phyloP scores from a whole-genome alignment of 257 asterid genomes.

The Nyctanthes arbortristis region DNA sequence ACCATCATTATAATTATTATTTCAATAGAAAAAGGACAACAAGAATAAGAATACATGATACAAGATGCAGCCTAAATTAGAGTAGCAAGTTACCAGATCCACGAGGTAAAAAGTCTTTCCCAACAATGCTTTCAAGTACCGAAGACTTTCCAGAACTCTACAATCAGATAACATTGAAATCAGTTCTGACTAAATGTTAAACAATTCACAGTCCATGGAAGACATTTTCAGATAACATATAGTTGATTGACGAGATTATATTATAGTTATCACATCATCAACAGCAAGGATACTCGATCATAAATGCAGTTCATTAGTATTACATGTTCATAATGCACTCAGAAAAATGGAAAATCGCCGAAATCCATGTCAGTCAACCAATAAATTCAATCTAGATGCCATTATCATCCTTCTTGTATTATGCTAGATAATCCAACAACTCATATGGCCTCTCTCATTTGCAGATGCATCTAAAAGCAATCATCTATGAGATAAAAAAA shows the following conservation, averaged over 20 bases:
- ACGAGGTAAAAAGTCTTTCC: slow-evolving; percentile 97
- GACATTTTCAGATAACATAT: slow-evolving; percentile 4
- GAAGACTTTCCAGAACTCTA: slow-evolving; percentile 99
- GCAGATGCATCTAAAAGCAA: neutral
- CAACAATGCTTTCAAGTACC: slow-evolving; percentile 95
- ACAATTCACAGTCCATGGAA: slow-evolving; percentile 1
- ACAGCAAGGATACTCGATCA: slow-evolving; percentile 8
- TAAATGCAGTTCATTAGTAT: slow-evolving; percentile 6
- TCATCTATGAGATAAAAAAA: neutral
- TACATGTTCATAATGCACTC: neutral
- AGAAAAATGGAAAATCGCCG: neutral
- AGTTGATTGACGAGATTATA: neutral
- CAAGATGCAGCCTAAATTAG: slow-evolving; percentile 7
- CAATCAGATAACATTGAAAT: slow-evolving; percentile 22
- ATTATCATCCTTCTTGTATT: neutral
- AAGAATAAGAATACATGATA: neutral
- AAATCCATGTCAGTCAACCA: neutral
- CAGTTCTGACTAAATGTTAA: slow-evolving; percentile 10
- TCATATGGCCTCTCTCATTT: neutral
- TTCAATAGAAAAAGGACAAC: neutral
- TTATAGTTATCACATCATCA: neutral
- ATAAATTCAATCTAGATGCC: neutral
- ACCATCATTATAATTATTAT: too few species aligned
- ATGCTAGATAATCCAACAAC: neutral
- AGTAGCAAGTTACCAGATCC: slow-evolving; percentile 75